A percentile compares a stretch with the other conserved stretches of the same genome.
Evolutionary conservation across 768 basidiomycete genomes (phyloP).

Genomic region (Steccherinum ochraceum): DNA sequence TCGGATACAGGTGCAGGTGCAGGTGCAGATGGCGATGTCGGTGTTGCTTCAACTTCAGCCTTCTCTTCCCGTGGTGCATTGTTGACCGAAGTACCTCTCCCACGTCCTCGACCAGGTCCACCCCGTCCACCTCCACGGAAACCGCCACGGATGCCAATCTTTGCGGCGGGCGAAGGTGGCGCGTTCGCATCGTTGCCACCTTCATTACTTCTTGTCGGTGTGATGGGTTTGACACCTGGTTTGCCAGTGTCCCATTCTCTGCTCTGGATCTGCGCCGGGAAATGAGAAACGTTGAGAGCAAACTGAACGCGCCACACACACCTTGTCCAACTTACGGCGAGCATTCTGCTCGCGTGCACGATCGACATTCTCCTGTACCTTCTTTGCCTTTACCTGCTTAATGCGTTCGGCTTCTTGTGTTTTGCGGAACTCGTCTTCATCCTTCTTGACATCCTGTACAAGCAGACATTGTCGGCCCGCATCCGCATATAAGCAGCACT

Average conservation of each 20-base stretch:
- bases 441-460: conserved; percentile 68
- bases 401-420: conserved; percentile 58
- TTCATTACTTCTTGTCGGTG: no score
- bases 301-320: background rate
- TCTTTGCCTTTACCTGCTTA: conserved; percentile 50
- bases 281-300: background rate
- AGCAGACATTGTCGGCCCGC: conserved; percentile 2
- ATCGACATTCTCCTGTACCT: conserved; percentile 64
- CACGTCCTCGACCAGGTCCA: conserved; percentile 12
- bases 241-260: conserved; percentile 88
- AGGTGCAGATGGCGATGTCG: background rate
- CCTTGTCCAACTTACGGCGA: conserved; percentile 73
- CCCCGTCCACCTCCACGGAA: conserved; percentile 16
- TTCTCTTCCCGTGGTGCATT: background rate
- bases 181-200: conserved; percentile 11
- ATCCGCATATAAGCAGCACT: background rate
- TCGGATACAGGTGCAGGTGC: background rate
- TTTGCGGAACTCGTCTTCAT: conserved; percentile 73
- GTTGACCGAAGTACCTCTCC: conserved; percentile 8
- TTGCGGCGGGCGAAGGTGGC: conserved; percentile 10
- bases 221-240: conserved; percentile 18
- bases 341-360: conserved; percentile 74
- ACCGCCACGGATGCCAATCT: conserved; percentile 21
- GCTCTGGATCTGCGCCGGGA: conserved; percentile 48
- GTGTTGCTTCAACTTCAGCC: background rate